phyloP scores from a whole-genome alignment of 768 basidiomycete genomes.

The Rhizopogon rudus region DNA sequence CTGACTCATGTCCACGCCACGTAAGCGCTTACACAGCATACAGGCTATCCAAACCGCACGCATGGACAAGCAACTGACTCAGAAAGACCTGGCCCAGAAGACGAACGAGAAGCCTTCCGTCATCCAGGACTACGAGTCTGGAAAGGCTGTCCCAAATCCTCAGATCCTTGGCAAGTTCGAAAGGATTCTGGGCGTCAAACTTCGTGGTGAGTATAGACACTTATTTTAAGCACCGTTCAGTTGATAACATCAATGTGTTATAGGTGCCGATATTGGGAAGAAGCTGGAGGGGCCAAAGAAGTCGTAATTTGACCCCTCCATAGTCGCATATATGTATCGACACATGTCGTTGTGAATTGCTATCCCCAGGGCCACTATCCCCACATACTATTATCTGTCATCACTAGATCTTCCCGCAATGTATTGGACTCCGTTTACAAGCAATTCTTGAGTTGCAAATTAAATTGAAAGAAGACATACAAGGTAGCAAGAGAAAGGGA shows the following conservation, averaged over 20 bases:
- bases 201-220: slow-evolving; percentile 61
- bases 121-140: slow-evolving; percentile 85
- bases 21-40: slow-evolving; percentile 9
- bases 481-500: not conserved
- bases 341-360: slow-evolving; percentile 15
- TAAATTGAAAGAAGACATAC: not conserved
- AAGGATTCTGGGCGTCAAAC: slow-evolving; percentile 77
- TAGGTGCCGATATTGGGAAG: slow-evolving; percentile 81
- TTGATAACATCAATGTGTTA: not conserved
- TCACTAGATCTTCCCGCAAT: slow-evolving; percentile 17
- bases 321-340: slow-evolving; percentile 27
- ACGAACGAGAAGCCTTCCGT: slow-evolving; percentile 91
- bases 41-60: slow-evolving; percentile 83
- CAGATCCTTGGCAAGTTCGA: slow-evolving; percentile 90
- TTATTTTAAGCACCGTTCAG: not conserved
- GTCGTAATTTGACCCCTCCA: slow-evolving; percentile 45
- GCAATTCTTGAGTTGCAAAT: not conserved
- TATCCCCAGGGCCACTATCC: slow-evolving; percentile 6
- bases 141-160: slow-evolving; percentile 81
- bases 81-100: slow-evolving; percentile 91
- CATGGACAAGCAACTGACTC: slow-evolving; percentile 71
- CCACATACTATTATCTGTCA: slow-evolving; percentile 6
- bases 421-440: slow-evolving; percentile 19
- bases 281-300: slow-evolving; percentile 78
- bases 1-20: slow-evolving; percentile 1